Conservation (phyloP, 176 grass and related monocot genomes). For the Rhynchospora pubera region DNA sequence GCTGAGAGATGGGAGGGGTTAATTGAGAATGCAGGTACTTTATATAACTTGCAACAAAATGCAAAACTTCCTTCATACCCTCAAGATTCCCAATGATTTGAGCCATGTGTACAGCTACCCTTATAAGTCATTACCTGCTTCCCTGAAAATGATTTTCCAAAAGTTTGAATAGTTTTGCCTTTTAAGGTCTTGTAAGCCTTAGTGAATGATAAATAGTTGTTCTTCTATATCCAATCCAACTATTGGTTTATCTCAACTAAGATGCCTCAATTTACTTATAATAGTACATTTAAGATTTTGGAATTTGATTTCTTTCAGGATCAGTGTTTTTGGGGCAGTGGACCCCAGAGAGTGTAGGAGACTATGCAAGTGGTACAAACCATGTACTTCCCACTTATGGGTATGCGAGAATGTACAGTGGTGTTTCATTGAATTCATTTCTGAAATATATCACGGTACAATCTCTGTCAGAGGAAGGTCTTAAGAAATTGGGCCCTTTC, state of each 20-base stretch:
- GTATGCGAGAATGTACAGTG: slow-evolving; percentile 93
- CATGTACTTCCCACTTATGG: slow-evolving; percentile 91
- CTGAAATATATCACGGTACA: slow-evolving; percentile 95
- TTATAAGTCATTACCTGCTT: not conserved
- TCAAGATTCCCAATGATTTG: not conserved
- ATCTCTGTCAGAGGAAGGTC: slow-evolving; percentile 73
- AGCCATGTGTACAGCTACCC: not conserved
- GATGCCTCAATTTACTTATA: not conserved
- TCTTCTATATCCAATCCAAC: not conserved
- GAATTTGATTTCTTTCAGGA: slow-evolving; percentile 30
- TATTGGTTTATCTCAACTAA: not conserved
- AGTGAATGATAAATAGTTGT: not conserved
- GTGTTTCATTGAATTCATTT: slow-evolving; percentile 84
- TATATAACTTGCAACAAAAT: not conserved
- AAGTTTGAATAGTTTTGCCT: not conserved
- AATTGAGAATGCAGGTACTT: slow-evolving; percentile 77
- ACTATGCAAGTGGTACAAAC: slow-evolving; percentile 84
- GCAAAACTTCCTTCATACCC: not conserved
- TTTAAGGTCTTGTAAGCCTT: not conserved
- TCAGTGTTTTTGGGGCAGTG: slow-evolving; percentile 90
- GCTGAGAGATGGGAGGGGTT: slow-evolving; percentile 80
- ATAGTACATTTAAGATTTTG: not conserved
- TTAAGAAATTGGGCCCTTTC: slow-evolving; percentile 56
- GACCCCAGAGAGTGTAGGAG: slow-evolving; percentile 88
- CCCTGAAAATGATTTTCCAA: not conserved